Base-by-base conservation (phyloP, 2,329 filamentous ascomycete genomes). In the Aspergillus hortae region DNA sequence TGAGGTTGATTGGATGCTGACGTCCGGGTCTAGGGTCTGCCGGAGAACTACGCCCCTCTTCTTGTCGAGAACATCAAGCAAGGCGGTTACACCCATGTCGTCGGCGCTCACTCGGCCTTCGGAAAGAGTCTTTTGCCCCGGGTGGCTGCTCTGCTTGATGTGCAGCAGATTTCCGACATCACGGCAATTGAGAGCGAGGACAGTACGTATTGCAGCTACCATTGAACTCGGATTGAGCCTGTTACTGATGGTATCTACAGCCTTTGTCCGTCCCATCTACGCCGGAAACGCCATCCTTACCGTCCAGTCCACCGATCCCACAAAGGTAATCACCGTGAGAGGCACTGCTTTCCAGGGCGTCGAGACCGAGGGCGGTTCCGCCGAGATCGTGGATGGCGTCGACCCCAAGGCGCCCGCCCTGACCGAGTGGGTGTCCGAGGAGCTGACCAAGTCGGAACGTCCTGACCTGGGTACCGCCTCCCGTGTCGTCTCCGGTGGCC, bases 51-150 rank as follows among this genome's bases (percentile, higher is more conserved):
- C 68, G 94, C 92, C n/a, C 89, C 91, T 51, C 79, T 99, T 44
- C 80, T 99, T 38, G 88, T 91, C 47, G 92, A 97, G 73, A 99
- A 97, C 74, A 92, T 97, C 74, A 95, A 95, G 77, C 94, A 94
- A 70, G 92, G 90, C 55, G 89, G 87, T 54, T 97, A 91, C 73
- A 95, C 92, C 55, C 94, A 99, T 69, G 83, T 99, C 58, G 81
- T 99, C 64, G 89, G 88, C 36, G 87, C 89, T 50, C 91, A 97
- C 77, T 94, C 92, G 21, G 91, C 94, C 1, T 99, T 99, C 74
- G 94, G 94, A 66, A 99, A 99, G 83, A 95, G 88, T 72, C 73
- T 99, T 43, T 80, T 99, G 74, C 94, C 94, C 36, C 86, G 94
- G 56, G 89, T 96, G 14, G 90, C 94, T 17, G 94, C 94, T 17